A percentile compares a stretch with the other conserved stretches of the same genome.
Evolutionary conservation across 768 basidiomycete genomes (phyloP).

Genomic region (Amanita exitialis): DNA sequence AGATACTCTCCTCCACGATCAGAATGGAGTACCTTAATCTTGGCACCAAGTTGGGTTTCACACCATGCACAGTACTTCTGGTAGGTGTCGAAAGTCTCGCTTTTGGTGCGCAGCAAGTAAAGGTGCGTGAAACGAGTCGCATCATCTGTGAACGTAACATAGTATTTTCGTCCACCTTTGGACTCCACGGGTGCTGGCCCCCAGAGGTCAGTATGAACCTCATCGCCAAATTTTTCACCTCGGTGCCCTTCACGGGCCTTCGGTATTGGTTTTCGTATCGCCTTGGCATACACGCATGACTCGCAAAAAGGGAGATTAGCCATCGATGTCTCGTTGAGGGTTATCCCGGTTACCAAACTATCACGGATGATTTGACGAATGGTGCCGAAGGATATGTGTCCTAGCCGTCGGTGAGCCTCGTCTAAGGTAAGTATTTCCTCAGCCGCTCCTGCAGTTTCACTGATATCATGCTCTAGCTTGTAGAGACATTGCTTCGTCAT

Average conservation of each 20-base stretch:
- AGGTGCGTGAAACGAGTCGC: constrained; percentile 9
- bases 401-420: no score
- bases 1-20: constrained; percentile 30
- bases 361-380: neutral
- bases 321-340: neutral
- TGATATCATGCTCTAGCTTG: no score
- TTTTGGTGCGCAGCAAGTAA: constrained; percentile 12
- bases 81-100: constrained; percentile 14
- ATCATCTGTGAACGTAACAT: constrained; percentile 22
- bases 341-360: neutral
- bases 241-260: constrained; percentile 9
- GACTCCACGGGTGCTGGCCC: constrained; percentile 19
- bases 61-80: constrained; percentile 18
- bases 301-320: constrained; percentile 14
- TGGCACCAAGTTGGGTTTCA: constrained; percentile 15
- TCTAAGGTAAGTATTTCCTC: no score
- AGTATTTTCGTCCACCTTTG: constrained; percentile 16
- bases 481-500: no score
- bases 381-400: no score
- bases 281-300: constrained; percentile 22
- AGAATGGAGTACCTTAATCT: constrained; percentile 19
- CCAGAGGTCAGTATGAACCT: constrained; percentile 31
- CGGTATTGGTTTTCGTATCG: constrained; percentile 10
- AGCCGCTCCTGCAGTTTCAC: no score
- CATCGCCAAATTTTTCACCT: no score